phyloP scores from a whole-genome alignment of 257 asterid species.

The Lycium ferocissimum region DNA sequence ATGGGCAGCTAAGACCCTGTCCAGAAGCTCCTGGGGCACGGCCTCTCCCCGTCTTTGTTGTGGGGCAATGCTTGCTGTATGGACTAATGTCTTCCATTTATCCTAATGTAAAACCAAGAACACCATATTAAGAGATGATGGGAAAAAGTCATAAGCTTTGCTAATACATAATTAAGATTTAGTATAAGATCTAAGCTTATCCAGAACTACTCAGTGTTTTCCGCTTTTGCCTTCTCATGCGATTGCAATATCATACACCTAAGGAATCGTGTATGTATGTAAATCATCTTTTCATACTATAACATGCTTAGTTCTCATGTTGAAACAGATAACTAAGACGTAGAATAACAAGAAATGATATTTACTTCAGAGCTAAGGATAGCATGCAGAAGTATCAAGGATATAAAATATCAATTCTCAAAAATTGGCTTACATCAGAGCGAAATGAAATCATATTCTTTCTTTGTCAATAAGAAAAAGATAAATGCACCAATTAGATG shows the following conservation, averaged over 20 bases:
- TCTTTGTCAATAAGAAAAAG: background rate
- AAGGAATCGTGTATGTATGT: background rate
- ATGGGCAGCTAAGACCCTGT: constrained; percentile 77
- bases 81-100: constrained; percentile 94
- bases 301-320: background rate
- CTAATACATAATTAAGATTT: background rate
- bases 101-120: constrained; percentile 55
- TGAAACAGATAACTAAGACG: background rate
- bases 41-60: constrained; percentile 94
- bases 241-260: constrained; percentile 27
- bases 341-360: background rate
- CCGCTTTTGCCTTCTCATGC: constrained; percentile 35
- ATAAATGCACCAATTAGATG: background rate
- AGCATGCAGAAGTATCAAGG: background rate
- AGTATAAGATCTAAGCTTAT: background rate
- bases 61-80: constrained; percentile 90
- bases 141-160: constrained; percentile 22
- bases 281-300: constrained; percentile 12
- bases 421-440: background rate
- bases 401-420: background rate
- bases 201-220: constrained; percentile 40
- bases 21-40: constrained; percentile 87
- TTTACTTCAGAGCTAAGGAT: background rate
- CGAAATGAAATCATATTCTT: background rate
- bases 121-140: background rate